phyloP scores from a whole-genome alignment of 2,329 filamentous ascomycete genomes.

The Salinomyces thailandicus region DNA sequence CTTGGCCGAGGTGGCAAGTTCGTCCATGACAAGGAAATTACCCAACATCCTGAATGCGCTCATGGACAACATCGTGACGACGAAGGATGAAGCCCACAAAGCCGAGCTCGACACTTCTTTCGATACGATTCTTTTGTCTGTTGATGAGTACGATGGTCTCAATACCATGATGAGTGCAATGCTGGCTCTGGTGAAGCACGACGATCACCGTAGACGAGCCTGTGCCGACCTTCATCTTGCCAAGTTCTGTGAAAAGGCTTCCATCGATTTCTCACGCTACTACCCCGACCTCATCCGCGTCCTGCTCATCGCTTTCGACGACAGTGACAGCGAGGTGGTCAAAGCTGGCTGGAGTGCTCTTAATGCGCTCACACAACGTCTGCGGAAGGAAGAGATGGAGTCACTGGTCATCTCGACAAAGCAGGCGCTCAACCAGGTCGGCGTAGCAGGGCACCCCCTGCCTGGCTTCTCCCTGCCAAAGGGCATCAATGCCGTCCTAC shows the following conservation, averaged over 20 bases:
- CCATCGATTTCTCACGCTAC: slow-evolving; percentile 88
- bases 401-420: slow-evolving; percentile 76
- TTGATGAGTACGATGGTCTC: slow-evolving; percentile 91
- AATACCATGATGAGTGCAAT: slow-evolving; percentile 95
- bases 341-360: slow-evolving; percentile 84
- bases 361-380: slow-evolving; percentile 72
- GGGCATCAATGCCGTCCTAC: slow-evolving; percentile 90
- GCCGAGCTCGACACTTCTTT: slow-evolving; percentile 70
- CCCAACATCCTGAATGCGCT: slow-evolving; percentile 86
- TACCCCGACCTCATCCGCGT: slow-evolving; percentile 90
- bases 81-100: slow-evolving; percentile 62
- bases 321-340: slow-evolving; percentile 70
- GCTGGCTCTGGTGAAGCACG: slow-evolving; percentile 76
- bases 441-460: slow-evolving; percentile 72
- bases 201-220: slow-evolving; percentile 76
- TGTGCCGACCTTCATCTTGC: slow-evolving; percentile 69
- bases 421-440: slow-evolving; percentile 76
- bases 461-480: slow-evolving; percentile 86
- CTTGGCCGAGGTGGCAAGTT: slow-evolving; percentile 78
- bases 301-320: slow-evolving; percentile 84
- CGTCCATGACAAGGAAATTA: slow-evolving; percentile 80
- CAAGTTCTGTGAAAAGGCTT: slow-evolving; percentile 70
- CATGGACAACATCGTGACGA: slow-evolving; percentile 80
- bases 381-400: slow-evolving; percentile 98
- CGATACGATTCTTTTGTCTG: slow-evolving; percentile 79